Conservation (phyloP, 768 basidiomycete genomes). For the Hericium erinaceus region DNA sequence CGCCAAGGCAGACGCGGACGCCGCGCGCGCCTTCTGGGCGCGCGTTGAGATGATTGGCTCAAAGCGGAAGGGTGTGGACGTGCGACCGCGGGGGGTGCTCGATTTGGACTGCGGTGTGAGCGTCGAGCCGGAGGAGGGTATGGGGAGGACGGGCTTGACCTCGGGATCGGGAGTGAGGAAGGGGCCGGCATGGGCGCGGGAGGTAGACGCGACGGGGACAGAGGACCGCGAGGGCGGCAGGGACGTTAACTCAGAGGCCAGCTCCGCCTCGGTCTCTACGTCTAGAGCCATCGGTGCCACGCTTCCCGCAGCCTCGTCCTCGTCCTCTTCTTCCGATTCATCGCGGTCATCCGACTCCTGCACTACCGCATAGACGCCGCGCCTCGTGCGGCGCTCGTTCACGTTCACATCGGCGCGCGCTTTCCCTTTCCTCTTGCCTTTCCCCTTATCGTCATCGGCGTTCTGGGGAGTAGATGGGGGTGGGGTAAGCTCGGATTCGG, state of each 20-base stretch:
- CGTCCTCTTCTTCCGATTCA: background rate
- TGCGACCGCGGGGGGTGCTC: background rate
- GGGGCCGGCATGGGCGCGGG: constrained; percentile 13
- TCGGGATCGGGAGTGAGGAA: constrained; percentile 22
- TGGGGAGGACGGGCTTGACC: constrained; percentile 4
- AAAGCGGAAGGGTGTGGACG: constrained; percentile 22
- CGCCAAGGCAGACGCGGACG: constrained; percentile 19
- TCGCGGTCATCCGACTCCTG: constrained; percentile 45
- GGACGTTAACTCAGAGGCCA: constrained; percentile 39
- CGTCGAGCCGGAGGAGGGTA: background rate
- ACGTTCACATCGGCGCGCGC: constrained; percentile 41
- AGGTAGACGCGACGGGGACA: background rate
- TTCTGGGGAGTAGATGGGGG: background rate
- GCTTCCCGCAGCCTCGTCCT: background rate
- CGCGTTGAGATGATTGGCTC: constrained; percentile 55
- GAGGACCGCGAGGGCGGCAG: constrained; percentile 31
- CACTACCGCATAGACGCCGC: constrained; percentile 72
- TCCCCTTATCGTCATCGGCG: background rate
- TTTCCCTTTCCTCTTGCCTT: constrained; percentile 19
- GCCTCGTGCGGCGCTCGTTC: constrained; percentile 71
- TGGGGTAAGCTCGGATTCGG: constrained; percentile 4
- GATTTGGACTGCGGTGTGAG: background rate
- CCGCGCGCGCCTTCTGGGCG: constrained; percentile 33
- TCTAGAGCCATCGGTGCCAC: background rate
- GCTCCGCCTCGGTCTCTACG: constrained; percentile 4